Evolutionary conservation across 768 basidiomycete genomes (phyloP).

Genomic region (Cantharellus cinnabarinus): DNA sequence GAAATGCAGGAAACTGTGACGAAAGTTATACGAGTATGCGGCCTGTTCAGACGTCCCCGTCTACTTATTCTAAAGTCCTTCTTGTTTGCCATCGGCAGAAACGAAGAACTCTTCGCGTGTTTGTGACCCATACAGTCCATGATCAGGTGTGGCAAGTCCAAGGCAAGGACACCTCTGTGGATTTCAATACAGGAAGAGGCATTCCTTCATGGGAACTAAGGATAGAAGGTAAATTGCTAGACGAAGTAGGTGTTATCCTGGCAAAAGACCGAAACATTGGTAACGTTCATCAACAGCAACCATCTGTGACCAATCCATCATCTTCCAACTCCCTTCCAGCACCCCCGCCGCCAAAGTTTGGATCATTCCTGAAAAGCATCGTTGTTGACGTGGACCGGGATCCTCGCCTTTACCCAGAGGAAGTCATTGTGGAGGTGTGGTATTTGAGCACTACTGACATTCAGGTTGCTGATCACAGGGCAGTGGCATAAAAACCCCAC

Average conservation of each 20-base stretch:
- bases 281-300: too few relatives aligned
- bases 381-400: conserved; percentile 78
- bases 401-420: conserved; percentile 55
- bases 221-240: conserved; percentile 67
- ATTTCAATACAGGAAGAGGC: conserved; percentile 69
- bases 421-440: conserved; percentile 72
- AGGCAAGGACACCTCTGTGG: conserved; percentile 12
- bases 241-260: conserved; percentile 9
- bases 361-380: conserved; percentile 65
- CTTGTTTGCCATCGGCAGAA: not conserved
- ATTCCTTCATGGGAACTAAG: conserved; percentile 79
- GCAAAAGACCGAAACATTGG: not conserved
- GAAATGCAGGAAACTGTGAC: conserved; percentile 82
- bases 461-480: conserved; percentile 19
- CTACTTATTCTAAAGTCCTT: not conserved
- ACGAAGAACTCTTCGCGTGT: conserved; percentile 55
- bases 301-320: conserved; percentile 6
- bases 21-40: conserved; percentile 44
- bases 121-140: conserved; percentile 72
- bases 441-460: not conserved
- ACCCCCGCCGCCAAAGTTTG: conserved; percentile 51
- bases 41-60: not conserved
- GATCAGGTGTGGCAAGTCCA: conserved; percentile 60
- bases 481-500: conserved; percentile 18
- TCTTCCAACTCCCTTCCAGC: conserved; percentile 12